Evolutionary conservation across 2,329 filamentous ascomycete genomes (phyloP).

Genomic region (Lojkania enalia): DNA sequence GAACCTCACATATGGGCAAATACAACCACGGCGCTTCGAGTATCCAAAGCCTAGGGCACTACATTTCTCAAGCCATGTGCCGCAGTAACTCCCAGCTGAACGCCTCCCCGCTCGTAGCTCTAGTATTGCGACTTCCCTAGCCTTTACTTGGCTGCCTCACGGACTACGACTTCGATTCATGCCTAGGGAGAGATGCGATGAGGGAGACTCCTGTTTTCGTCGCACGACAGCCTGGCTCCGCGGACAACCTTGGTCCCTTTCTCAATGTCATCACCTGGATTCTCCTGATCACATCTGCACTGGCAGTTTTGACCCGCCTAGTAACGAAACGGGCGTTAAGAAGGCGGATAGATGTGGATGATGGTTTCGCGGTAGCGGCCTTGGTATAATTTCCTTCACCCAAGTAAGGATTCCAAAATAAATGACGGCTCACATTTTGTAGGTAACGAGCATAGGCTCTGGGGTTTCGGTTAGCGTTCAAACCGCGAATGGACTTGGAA

Average conservation of each 20-base stretch:
- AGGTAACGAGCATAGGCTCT: constrained; percentile 39
- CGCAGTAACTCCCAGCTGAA: constrained; percentile 6
- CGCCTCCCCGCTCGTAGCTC: constrained; percentile 7
- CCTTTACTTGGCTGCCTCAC: constrained; percentile 5
- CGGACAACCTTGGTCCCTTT: constrained; percentile 36
- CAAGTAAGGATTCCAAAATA: too few relatives aligned
- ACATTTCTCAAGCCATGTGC: constrained; percentile 12
- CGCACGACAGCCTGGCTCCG: constrained; percentile 34
- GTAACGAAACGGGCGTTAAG: constrained; percentile 39
- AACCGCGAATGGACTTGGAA: constrained; percentile 36
- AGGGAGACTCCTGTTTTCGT: constrained; percentile 24
- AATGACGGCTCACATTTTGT: constrained; percentile 8
- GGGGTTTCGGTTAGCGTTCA: constrained; percentile 37
- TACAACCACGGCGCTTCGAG: constrained; percentile 7
- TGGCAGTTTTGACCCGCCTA: constrained; percentile 39
- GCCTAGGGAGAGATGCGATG: constrained; percentile 29
- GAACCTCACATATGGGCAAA: constrained; percentile 4
- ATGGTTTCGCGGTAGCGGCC: constrained; percentile 40
- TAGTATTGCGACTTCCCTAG: constrained; percentile 9
- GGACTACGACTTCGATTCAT: constrained; percentile 6
- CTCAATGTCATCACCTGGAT: constrained; percentile 43
- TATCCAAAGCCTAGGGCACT: constrained; percentile 2
- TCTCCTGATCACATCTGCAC: constrained; percentile 36
- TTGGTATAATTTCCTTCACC: constrained; percentile 25
- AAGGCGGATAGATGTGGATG: constrained; percentile 37